A percentile compares a stretch with the other conserved stretches of the same genome.
Conservation (phyloP, 345 rosid genomes). For the Dovyalis caffra region DNA sequence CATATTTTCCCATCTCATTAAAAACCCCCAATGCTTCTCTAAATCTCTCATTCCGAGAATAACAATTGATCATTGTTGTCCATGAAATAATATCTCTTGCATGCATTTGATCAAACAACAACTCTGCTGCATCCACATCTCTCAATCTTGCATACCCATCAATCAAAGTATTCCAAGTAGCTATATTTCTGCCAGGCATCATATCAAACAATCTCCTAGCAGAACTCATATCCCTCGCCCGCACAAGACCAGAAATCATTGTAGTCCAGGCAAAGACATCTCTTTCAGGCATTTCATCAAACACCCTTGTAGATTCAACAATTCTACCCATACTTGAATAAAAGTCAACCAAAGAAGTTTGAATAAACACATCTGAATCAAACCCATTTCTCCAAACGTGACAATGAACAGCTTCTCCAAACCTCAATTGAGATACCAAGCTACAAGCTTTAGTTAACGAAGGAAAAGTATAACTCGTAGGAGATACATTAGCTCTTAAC, state of each 20-base stretch:
- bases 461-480: slow-evolving; percentile 67
- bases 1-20: slow-evolving; percentile 47
- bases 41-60: slow-evolving; percentile 55
- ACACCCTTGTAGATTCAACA: slow-evolving; percentile 46
- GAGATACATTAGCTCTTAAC: slow-evolving; percentile 51
- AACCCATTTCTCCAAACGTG: slow-evolving; percentile 64
- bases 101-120: slow-evolving; percentile 56
- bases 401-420: slow-evolving; percentile 58
- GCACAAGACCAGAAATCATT: slow-evolving; percentile 44
- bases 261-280: slow-evolving; percentile 59
- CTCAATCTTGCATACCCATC: slow-evolving; percentile 61
- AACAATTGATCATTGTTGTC: slow-evolving; percentile 80
- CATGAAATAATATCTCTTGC: slow-evolving; percentile 63
- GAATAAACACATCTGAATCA: slow-evolving; percentile 54
- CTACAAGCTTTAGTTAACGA: slow-evolving; percentile 61
- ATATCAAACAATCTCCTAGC: slow-evolving; percentile 49
- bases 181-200: slow-evolving; percentile 54
- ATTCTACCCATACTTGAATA: slow-evolving; percentile 44
- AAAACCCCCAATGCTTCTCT: slow-evolving; percentile 58
- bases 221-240: slow-evolving; percentile 43
- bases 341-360: slow-evolving; percentile 62
- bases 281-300: slow-evolving; percentile 65
- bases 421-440: slow-evolving; percentile 21
- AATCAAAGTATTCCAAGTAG: slow-evolving; percentile 69
- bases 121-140: slow-evolving; percentile 48